Evolutionary conservation across 2,329 filamentous ascomycete species (phyloP).

Genomic region (Colletotrichum truncatum): DNA sequence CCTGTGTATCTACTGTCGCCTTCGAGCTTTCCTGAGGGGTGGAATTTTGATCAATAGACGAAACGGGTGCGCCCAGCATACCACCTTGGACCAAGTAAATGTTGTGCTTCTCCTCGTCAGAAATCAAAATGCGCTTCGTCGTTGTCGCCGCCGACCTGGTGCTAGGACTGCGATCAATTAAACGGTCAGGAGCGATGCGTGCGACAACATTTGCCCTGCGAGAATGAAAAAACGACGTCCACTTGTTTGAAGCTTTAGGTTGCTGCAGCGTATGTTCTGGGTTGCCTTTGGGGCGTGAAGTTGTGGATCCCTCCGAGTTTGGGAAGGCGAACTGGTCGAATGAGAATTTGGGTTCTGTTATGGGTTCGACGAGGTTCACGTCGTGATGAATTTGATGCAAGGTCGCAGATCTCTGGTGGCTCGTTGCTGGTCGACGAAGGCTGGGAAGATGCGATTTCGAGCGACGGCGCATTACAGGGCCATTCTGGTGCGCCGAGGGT

Average conservation of each 20-base stretch:
- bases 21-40: background rate
- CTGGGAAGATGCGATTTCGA: conserved; percentile 71
- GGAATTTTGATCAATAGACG: conserved; percentile 4
- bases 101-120: conserved; percentile 40
- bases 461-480: conserved; percentile 54
- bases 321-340: conserved; percentile 26
- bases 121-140: conserved; percentile 39
- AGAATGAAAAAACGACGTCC: conserved; percentile 68
- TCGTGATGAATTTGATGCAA: conserved; percentile 62
- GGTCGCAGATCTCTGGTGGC: conserved; percentile 79
- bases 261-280: background rate
- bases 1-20: background rate
- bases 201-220: conserved; percentile 41
- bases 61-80: conserved; percentile 26
- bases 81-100: conserved; percentile 22
- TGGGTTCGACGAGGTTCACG: conserved; percentile 34
- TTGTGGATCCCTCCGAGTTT: background rate
- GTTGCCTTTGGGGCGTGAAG: background rate
- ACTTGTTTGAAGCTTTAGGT: conserved; percentile 41
- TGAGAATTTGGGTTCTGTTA: conserved; percentile 25
- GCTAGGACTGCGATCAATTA: conserved; percentile 39
- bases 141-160: conserved; percentile 27
- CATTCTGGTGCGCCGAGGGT: conserved; percentile 61
- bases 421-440: conserved; percentile 79
- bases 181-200: conserved; percentile 37